These are phyloP conservation scores for Candolleomyces efflorescens DNA, from an alignment of 768 basidiomycete genomes.

Conservation along the genomic window DNA sequence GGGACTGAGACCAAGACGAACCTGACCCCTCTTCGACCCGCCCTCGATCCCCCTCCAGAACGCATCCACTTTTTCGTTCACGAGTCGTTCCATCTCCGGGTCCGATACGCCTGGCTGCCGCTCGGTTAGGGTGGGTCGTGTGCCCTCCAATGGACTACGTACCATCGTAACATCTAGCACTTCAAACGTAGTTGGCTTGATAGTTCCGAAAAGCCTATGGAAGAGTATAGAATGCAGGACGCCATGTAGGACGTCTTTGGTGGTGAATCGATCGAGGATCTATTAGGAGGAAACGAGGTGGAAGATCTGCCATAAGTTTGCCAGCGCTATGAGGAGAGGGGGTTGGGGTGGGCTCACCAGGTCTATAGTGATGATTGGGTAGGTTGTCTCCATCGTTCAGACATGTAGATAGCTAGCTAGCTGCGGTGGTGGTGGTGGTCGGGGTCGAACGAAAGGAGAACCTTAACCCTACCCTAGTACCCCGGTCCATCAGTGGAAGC, in stretches of 20 bases:
- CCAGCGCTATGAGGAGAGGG: neutral
- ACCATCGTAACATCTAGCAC: conserved; percentile 86
- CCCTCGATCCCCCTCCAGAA: conserved; percentile 80
- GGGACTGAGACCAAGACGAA: conserved; percentile 22
- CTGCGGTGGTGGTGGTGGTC: neutral
- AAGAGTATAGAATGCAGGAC: conserved; percentile 82
- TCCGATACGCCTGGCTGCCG: conserved; percentile 77
- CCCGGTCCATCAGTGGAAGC: too few species aligned
- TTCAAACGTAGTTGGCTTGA: conserved; percentile 74
- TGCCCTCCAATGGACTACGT: too few species aligned
- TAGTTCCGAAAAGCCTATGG: conserved; percentile 76
- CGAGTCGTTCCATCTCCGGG: conserved; percentile 61
- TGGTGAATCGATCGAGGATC: conserved; percentile 68
- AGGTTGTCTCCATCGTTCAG: conserved; percentile 7
- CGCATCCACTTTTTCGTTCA: conserved; percentile 70
- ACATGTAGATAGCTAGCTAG: neutral
- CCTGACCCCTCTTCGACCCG: conserved; percentile 65
- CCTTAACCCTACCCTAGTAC: too few species aligned
- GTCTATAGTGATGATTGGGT: conserved; percentile 48
- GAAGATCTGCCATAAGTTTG: conserved; percentile 7
- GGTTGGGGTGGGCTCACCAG: conserved; percentile 27
- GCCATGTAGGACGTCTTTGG: conserved; percentile 70
- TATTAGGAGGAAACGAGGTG: conserved; percentile 28
- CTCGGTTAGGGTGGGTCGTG: neutral
- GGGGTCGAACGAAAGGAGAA: neutral